Base-by-base conservation (phyloP, 1,284 basidiomycete genomes). In the Ustilago hordei region DNA sequence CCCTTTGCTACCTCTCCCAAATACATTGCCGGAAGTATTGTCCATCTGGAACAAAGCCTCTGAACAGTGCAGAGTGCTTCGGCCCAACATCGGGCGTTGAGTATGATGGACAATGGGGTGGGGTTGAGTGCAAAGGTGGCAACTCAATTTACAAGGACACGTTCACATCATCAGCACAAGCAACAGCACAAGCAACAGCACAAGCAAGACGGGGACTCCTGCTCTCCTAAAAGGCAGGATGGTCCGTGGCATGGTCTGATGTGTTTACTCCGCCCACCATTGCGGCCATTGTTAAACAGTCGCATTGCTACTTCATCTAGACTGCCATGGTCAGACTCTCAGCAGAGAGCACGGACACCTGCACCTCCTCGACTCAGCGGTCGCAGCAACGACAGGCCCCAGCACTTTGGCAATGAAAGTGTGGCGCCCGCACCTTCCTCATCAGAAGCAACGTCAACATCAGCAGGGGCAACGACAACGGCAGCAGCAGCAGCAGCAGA, bases 231-330 rank as follows among this genome's bases (percentile, higher is more conserved):
- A 58, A 36, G n/a, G 19, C 8, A 53, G 38, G 57, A 64, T 34
- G 12, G 63, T 23, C 15, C 56, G 17, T 56, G 61, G 61, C 67
- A 32, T 5, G 38, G 31, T 23, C 8, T 55, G 50, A 56, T 55
- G 23, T 55, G 57, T 60, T 53, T 69, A 47, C 57, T 64, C 3
- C 61, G 23, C 67, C 67, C 66, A 69, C 66, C 56, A 53, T 52
- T 55, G 53, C 65, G 35, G 38, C 64, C 55, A 17, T 4, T 60
- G 32, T n/a, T 39, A 13, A 38, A 55, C 28, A n/a, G 31, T 34
- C 13, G 47, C n/a, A 39, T 11, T 34, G 28, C 19, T 6, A 47
- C 39, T 36, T 67, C 48, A 55, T 43, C 53, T 17, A 19, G 5
- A 8, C 31, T 3, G 38, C 17, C 41, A 38, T 34, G 4, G 13